Evolutionary conservation across 257 asterid species (phyloP).

Genomic region (Jacaranda copaia): DNA sequence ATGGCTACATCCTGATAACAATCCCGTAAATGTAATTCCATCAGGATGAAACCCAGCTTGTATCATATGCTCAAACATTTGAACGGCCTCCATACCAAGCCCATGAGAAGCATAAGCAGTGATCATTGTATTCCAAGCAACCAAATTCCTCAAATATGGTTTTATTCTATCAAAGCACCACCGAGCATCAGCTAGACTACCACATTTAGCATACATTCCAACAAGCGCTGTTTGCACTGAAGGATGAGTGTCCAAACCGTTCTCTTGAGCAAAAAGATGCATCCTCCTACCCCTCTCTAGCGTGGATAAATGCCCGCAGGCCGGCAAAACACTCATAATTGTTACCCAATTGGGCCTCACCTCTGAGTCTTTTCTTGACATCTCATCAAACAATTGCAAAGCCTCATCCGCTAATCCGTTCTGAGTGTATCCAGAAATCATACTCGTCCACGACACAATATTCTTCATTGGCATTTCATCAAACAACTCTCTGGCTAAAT

Average conservation of each 20-base stretch:
- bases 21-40: slow-evolving; percentile 73
- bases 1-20: slow-evolving; percentile 84
- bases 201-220: slow-evolving; percentile 90
- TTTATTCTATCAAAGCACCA: slow-evolving; percentile 60
- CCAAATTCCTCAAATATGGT: slow-evolving; percentile 50
- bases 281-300: slow-evolving; percentile 67
- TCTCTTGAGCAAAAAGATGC: slow-evolving; percentile 58
- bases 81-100: slow-evolving; percentile 59
- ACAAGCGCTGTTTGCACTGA: slow-evolving; percentile 73
- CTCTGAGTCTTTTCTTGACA: slow-evolving; percentile 51
- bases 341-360: slow-evolving; percentile 92
- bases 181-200: slow-evolving; percentile 71
- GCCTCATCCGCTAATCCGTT: slow-evolving; percentile 73
- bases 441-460: slow-evolving; percentile 84
- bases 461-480: slow-evolving; percentile 57
- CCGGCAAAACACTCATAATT: slow-evolving; percentile 79
- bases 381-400: slow-evolving; percentile 62
- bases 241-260: slow-evolving; percentile 65
- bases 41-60: slow-evolving; percentile 71
- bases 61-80: slow-evolving; percentile 66
- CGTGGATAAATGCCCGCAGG: slow-evolving; percentile 72
- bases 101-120: slow-evolving; percentile 85
- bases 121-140: slow-evolving; percentile 86
- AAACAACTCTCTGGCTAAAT: slow-evolving; percentile 62
- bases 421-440: slow-evolving; percentile 91